phyloP scores from a whole-genome alignment of 73 alveolate species.

The Halteria grandinella region DNA sequence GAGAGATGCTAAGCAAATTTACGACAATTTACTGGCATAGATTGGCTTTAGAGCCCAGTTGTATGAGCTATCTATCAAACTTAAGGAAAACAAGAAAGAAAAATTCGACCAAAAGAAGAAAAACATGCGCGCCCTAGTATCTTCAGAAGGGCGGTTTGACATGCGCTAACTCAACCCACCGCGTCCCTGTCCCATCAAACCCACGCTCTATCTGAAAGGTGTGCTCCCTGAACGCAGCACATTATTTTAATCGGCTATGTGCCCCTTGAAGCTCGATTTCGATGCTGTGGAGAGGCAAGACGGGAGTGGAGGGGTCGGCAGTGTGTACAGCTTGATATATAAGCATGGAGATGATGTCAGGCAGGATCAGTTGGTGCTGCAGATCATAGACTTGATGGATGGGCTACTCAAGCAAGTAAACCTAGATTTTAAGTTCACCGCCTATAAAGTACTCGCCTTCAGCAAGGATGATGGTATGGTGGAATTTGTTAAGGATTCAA shows the following conservation, averaged over 20 bases:
- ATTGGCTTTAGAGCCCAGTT: slow-evolving; percentile 61
- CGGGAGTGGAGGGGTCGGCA: slow-evolving; percentile 42
- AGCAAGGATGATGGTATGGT: slow-evolving; percentile 95
- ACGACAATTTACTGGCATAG: slow-evolving; percentile 58
- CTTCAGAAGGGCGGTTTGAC: slow-evolving; percentile 56
- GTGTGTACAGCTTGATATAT: slow-evolving; percentile 78
- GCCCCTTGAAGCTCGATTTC: slow-evolving; percentile 82
- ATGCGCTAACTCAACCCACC: slow-evolving; percentile 62
- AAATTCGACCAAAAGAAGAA: slow-evolving; percentile 48
- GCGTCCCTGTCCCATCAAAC: slow-evolving; percentile 71
- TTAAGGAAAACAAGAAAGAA: slow-evolving; percentile 79
- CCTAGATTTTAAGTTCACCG: slow-evolving; percentile 90
- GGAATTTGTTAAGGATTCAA: slow-evolving; percentile 95
- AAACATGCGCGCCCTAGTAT: slow-evolving; percentile 40
- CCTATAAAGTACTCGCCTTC: slow-evolving; percentile 94
- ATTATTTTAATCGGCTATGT: slow-evolving; percentile 82
- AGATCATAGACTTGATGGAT: slow-evolving; percentile 94
- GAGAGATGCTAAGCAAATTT: slow-evolving; percentile 64
- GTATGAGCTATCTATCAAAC: slow-evolving; percentile 66
- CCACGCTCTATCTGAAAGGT: slow-evolving; percentile 73
- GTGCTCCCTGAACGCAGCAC: slow-evolving; percentile 75
- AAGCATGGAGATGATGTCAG: slow-evolving; percentile 99
- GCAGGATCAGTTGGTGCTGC: slow-evolving; percentile 94
- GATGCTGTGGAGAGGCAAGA: slow-evolving; percentile 65
- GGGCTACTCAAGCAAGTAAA: slow-evolving; percentile 87